These are phyloP conservation scores for Piper longum DNA, from an alignment of 164 flowering plant species.

Conservation along the genomic window DNA sequence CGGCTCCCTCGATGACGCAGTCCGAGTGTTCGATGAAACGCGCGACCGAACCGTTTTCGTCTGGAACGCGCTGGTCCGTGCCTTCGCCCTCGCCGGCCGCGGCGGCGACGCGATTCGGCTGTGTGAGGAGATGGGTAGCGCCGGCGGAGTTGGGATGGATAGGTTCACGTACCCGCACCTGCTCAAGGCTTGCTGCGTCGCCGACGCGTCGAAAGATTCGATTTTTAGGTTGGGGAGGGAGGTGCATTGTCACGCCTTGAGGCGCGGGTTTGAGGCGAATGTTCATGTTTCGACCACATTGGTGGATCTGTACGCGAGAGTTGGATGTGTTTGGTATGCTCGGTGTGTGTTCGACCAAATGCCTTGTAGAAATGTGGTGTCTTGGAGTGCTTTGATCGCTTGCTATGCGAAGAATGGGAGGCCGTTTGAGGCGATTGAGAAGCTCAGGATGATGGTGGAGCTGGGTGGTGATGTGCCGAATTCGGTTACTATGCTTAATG, in stretches of 20 bases:
- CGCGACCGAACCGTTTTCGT: conserved; percentile 44
- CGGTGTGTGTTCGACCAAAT: conserved; percentile 41
- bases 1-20: conserved; percentile 36
- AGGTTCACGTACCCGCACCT: conserved; percentile 68
- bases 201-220: conserved; percentile 14
- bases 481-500: conserved; percentile 82
- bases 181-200: conserved; percentile 69
- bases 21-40: conserved; percentile 62
- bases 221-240: conserved; percentile 40
- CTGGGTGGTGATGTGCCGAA: conserved; percentile 33
- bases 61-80: conserved; percentile 71
- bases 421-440: conserved; percentile 55
- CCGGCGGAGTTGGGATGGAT: conserved; percentile 33
- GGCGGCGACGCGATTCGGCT: conserved; percentile 43
- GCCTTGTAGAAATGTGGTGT: conserved; percentile 59
- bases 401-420: conserved; percentile 57
- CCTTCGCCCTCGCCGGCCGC: conserved; percentile 46
- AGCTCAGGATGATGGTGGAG: conserved; percentile 49
- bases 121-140: conserved; percentile 38
- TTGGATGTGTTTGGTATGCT: conserved; percentile 44
- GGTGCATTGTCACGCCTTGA: conserved; percentile 57
- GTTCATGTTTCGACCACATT: conserved; percentile 70
- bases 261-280: conserved; percentile 44
- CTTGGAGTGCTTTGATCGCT: conserved; percentile 93
- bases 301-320: conserved; percentile 72